phyloP scores from a whole-genome alignment of 1,284 basidiomycete species.

The Irpex sp. region DNA sequence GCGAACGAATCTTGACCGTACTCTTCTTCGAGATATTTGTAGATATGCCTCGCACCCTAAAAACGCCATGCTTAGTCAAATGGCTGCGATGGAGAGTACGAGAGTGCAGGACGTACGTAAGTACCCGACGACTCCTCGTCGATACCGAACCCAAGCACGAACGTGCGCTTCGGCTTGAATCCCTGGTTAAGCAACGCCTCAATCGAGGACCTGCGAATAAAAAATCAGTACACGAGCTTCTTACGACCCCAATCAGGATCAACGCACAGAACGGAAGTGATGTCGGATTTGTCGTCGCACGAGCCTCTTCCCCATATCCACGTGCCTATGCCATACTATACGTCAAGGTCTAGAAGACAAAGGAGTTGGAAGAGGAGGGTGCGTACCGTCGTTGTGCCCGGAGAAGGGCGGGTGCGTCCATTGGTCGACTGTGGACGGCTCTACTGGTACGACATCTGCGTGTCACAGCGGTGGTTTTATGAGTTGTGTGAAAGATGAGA shows the following conservation, averaged over 20 bases:
- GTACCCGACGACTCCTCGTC: slow-evolving; percentile 58
- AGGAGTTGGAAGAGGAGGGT: background rate
- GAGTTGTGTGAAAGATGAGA: background rate
- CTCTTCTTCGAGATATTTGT: slow-evolving; percentile 38
- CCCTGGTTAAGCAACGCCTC: slow-evolving; percentile 47
- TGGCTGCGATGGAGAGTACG: no score
- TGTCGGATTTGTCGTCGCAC: slow-evolving; percentile 57
- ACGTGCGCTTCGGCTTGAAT: slow-evolving; percentile 47
- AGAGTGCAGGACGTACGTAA: background rate
- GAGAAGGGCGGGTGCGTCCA: slow-evolving; percentile 44
- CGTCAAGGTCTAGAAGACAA: background rate
- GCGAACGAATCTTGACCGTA: slow-evolving; percentile 55
- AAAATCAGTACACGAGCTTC: background rate
- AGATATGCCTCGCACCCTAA: slow-evolving; percentile 49
- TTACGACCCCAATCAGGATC: background rate
- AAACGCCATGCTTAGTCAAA: no score
- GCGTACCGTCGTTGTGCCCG: slow-evolving; percentile 30
- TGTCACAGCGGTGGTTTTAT: background rate
- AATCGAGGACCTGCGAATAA: slow-evolving; percentile 38
- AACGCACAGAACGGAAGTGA: slow-evolving; percentile 52
- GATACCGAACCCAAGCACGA: slow-evolving; percentile 65
- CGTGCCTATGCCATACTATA: slow-evolving; percentile 28
- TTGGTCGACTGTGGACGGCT: slow-evolving; percentile 42
- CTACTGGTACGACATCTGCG: slow-evolving; percentile 56
- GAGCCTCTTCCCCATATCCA: slow-evolving; percentile 64